These are phyloP conservation scores for Trematosphaeria pertusa DNA, from an alignment of 2,329 filamentous ascomycete genomes.

Conservation along the genomic window DNA sequence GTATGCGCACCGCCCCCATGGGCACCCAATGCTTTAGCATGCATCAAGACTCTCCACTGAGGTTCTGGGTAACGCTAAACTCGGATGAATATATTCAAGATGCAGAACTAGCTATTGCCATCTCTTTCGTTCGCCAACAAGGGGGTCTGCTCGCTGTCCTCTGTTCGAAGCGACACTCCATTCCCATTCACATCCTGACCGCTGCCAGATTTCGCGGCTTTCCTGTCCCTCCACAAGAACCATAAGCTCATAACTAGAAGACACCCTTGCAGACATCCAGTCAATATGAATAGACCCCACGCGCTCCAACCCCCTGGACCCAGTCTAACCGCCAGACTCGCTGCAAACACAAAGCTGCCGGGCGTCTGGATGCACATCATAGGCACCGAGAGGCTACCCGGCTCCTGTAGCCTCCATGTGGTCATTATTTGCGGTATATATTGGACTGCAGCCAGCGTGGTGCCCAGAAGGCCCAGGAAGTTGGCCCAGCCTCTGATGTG, in stretches of 20 bases:
- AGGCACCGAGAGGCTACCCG: conserved; percentile 89
- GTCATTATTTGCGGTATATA: conserved; percentile 96
- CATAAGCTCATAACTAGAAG: conserved; percentile 81
- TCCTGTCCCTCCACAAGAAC: conserved; percentile 67
- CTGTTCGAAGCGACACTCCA: background rate
- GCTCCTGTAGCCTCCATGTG: conserved; percentile 82
- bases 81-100: too few species aligned
- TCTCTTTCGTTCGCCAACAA: conserved; percentile 14
- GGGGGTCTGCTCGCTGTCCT: conserved; percentile 21
- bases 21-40: too few species aligned
- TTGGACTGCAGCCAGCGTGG: conserved; percentile 81
- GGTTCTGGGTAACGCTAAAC: too few species aligned
- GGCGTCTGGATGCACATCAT: conserved; percentile 99
- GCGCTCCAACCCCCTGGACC: conserved; percentile 90
- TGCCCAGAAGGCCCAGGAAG: conserved; percentile 79
- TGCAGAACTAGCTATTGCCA: conserved; percentile 4
- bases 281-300: conserved; percentile 90
- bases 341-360: conserved; percentile 87
- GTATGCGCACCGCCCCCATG: too few species aligned
- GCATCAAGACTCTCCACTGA: too few species aligned
- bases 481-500: conserved; percentile 83
- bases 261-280: conserved; percentile 82
- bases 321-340: conserved; percentile 79
- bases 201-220: conserved; percentile 31
- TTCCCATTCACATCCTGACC: conserved; percentile 9